Evolutionary conservation across 371 early-diverging fungal species (phyloP).

Genomic region (Basidiobolus meristosporus): DNA sequence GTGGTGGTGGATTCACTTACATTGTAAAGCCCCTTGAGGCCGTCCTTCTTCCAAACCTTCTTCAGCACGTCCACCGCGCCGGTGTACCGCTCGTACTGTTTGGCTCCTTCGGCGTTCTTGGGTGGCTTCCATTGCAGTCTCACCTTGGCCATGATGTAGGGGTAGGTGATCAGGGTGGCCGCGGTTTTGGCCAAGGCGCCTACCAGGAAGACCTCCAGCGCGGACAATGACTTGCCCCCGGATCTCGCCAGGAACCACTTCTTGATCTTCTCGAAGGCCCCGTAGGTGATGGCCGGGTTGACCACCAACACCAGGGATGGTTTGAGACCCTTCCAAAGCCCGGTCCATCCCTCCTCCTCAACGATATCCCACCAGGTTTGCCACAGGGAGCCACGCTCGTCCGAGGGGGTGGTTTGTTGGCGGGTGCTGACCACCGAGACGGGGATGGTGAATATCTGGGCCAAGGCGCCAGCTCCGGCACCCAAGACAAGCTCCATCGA

Average conservation of each 20-base stretch:
- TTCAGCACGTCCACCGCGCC: constrained; percentile 72
- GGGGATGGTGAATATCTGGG: constrained; percentile 81
- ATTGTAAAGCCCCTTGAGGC: constrained; percentile 82
- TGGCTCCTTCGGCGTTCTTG: constrained; percentile 24
- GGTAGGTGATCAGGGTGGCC: constrained; percentile 75
- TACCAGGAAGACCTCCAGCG: constrained; percentile 65
- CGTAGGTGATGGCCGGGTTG: constrained; percentile 95
- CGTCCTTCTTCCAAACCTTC: constrained; percentile 60
- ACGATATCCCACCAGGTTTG: constrained; percentile 51
- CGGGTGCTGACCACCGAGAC: constrained; percentile 74
- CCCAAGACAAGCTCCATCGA: constrained; percentile 75
- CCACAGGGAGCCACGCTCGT: constrained; percentile 25
- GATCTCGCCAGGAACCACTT: constrained; percentile 9
- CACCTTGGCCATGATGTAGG: constrained; percentile 96
- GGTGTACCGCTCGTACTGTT: constrained; percentile 39
- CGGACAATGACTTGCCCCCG: constrained; percentile 23
- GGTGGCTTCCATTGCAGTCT: constrained; percentile 87
- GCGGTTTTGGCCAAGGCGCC: constrained; percentile 85
- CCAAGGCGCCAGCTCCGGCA: constrained; percentile 77
- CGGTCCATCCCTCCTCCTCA: constrained; percentile 60
- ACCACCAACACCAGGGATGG: constrained; percentile 80
- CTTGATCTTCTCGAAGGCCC: constrained; percentile 83
- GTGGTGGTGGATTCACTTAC: constrained; percentile 16
- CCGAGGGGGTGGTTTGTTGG: constrained; percentile 40
- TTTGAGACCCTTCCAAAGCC: constrained; percentile 74